A percentile compares a stretch with the other conserved stretches of the same genome.
Conservation (phyloP, 176 grass and related monocot genomes). For the Panicum miliaceum region DNA sequence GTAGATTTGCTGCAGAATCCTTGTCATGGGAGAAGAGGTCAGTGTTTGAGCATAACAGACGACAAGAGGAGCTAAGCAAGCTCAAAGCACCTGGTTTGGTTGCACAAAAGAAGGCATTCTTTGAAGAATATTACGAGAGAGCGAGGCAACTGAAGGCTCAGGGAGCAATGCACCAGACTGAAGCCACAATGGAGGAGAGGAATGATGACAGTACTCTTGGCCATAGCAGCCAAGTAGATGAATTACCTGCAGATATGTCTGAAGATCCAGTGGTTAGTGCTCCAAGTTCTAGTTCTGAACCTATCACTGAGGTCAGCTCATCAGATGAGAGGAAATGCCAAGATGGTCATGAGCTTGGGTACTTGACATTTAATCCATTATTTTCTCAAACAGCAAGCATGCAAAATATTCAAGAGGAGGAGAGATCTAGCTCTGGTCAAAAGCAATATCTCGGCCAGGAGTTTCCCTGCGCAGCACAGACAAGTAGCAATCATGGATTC, state of each 20-base stretch:
- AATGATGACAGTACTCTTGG: neutral
- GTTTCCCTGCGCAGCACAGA: neutral
- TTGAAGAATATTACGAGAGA: constrained; percentile 88
- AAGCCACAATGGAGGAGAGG: constrained; percentile 34
- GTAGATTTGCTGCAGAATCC: constrained; percentile 68
- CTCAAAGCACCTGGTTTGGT: constrained; percentile 72
- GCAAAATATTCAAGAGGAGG: constrained; percentile 41
- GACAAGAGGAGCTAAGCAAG: constrained; percentile 77
- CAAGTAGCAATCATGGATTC: constrained; percentile 30
- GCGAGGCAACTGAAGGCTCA: constrained; percentile 55
- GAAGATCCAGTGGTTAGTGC: constrained; percentile 36
- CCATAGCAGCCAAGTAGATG: constrained; percentile 10
- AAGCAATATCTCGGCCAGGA: constrained; percentile 11
- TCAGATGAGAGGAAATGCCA: constrained; percentile 41
- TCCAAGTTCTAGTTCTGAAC: constrained; percentile 34
- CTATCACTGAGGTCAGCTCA: constrained; percentile 32
- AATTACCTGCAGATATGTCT: neutral
- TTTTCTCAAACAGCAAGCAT: constrained; percentile 38
- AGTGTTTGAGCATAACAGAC: constrained; percentile 62
- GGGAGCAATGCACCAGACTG: constrained; percentile 30
- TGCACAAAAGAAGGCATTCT: constrained; percentile 86
- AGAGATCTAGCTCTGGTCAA: constrained; percentile 37
- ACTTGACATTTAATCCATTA: constrained; percentile 62
- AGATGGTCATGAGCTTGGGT: constrained; percentile 30
- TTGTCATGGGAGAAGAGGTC: constrained; percentile 88